Evolutionary conservation across 129 eudicot species (phyloP).

Genomic region (Saussurea involucrata): DNA sequence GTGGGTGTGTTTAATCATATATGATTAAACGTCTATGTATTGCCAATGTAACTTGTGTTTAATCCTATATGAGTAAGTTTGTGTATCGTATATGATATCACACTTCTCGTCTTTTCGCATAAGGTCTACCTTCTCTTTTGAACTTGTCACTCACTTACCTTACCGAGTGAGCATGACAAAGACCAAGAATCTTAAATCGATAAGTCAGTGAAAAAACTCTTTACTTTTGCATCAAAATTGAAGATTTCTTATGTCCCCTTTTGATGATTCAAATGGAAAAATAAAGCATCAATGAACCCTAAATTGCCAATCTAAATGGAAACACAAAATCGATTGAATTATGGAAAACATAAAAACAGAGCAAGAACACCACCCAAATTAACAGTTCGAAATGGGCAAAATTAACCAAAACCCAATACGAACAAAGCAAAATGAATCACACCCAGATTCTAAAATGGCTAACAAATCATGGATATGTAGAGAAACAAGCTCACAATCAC

Average conservation of each 20-base stretch:
- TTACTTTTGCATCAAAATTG: no score
- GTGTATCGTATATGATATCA: no score
- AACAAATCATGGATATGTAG: not conserved
- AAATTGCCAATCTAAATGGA: not conserved
- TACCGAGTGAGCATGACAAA: no score
- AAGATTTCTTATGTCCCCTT: not conserved
- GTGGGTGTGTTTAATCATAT: no score
- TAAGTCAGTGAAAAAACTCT: no score
- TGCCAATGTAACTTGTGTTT: no score
- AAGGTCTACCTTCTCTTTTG: no score
- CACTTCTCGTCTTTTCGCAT: no score
- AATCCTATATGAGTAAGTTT: no score
- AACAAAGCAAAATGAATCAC: constrained; percentile 1
- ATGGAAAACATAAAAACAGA: not conserved
- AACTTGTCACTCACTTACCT: no score
- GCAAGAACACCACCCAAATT: not conserved
- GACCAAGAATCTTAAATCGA: no score
- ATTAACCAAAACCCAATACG: not conserved
- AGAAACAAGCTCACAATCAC: not conserved
- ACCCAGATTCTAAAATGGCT: constrained; percentile 15
- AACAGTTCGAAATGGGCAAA: constrained; percentile 3
- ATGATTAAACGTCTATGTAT: no score
- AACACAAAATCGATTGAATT: not conserved
- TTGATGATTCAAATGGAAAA: not conserved
- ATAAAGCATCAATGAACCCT: constrained; percentile 11